Percentiles rank a stretch among this genome's conserved stretches.
These are phyloP conservation scores for Didymella arachidicola DNA, from an alignment of 2,329 filamentous ascomycete species.

Conservation along the genomic window DNA sequence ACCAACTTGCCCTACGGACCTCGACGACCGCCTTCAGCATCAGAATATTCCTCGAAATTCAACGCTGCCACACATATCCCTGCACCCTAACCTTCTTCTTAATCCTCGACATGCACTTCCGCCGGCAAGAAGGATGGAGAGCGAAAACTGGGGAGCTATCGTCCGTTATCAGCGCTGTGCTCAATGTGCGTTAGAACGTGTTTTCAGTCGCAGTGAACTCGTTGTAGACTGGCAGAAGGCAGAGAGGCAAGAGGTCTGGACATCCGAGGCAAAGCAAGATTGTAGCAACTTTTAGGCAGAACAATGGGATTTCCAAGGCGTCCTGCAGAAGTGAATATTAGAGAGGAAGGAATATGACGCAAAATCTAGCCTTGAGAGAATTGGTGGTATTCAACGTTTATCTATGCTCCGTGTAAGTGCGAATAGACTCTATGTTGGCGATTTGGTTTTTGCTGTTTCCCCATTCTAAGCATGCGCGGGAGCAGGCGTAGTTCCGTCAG, in stretches of 20 bases:
- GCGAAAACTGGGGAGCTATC: neutral
- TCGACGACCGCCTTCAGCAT: neutral
- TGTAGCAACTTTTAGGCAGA: neutral
- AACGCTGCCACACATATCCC: neutral
- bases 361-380: neutral
- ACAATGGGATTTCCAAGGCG: neutral
- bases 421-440: neutral
- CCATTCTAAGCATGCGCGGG: slow-evolving; percentile 20
- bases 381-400: neutral
- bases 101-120: neutral
- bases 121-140: slow-evolving; percentile 17
- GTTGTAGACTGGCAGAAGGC: neutral
- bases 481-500: slow-evolving; percentile 20
- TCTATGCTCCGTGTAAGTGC: neutral
- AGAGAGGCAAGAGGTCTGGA: neutral
- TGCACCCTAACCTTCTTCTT: neutral
- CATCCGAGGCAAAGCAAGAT: neutral
- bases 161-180: neutral
- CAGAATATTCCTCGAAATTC: neutral
- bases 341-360: neutral
- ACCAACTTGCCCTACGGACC: slow-evolving; percentile 3
- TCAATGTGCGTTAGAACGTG: neutral
- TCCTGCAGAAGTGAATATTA: neutral
- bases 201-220: neutral
- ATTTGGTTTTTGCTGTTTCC: neutral